Conservation (phyloP, 2,329 filamentous ascomycete genomes). For the Rutstroemia sp. region DNA sequence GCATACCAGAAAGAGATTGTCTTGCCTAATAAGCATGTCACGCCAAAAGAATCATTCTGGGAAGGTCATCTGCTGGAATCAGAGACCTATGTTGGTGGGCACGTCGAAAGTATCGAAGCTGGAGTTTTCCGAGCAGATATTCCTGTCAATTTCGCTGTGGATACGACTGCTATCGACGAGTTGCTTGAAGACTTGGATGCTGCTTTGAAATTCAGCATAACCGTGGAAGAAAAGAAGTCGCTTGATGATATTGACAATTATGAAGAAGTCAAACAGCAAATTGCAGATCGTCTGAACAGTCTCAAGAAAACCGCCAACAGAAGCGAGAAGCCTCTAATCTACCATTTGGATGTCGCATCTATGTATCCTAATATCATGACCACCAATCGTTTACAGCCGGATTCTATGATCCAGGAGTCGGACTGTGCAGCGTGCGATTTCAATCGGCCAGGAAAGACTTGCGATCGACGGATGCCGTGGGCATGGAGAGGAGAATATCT, state of each 20-base stretch:
- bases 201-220: slow-evolving; percentile 80
- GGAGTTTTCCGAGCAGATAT: slow-evolving; percentile 96
- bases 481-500: slow-evolving; percentile 97
- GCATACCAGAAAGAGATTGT: slow-evolving; percentile 89
- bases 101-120: slow-evolving; percentile 98
- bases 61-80: slow-evolving; percentile 94
- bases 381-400: slow-evolving; percentile 91
- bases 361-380: slow-evolving; percentile 99
- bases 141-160: slow-evolving; percentile 87
- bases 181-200: slow-evolving; percentile 79
- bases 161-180: slow-evolving; percentile 82
- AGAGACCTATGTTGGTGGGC: slow-evolving; percentile 95
- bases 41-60: slow-evolving; percentile 89
- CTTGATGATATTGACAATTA: slow-evolving; percentile 76
- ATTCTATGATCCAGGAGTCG: slow-evolving; percentile 97
- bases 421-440: slow-evolving; percentile 98
- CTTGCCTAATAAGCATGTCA: slow-evolving; percentile 90
- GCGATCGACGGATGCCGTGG: slow-evolving; percentile 91
- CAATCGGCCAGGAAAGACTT: slow-evolving; percentile 94
- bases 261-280: slow-evolving; percentile 77
- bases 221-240: slow-evolving; percentile 75
- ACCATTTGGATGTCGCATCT: slow-evolving; percentile 95
- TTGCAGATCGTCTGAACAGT: slow-evolving; percentile 59
- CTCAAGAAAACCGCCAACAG: slow-evolving; percentile 80
- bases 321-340: slow-evolving; percentile 81